Conservation (phyloP, 2,329 filamentous ascomycete species). For the Colletotrichum chrysophilum region DNA sequence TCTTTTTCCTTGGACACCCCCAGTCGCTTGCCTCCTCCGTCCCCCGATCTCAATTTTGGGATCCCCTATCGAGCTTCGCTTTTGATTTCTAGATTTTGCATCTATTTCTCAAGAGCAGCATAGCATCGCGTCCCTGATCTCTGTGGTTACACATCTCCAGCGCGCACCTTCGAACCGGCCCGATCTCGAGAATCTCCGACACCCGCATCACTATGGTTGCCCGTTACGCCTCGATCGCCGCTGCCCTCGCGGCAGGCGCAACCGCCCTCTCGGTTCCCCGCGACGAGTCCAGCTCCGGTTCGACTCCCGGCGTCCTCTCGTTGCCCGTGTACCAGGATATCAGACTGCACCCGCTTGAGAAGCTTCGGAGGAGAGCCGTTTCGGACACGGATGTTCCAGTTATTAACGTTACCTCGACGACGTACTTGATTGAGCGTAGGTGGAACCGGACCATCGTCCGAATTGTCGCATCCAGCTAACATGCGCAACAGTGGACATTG, state of each 20-base stretch:
- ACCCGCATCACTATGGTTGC: not conserved
- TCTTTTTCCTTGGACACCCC: not conserved
- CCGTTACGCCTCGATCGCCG: not conserved
- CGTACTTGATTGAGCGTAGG: slow-evolving; percentile 23
- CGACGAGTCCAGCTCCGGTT: not conserved
- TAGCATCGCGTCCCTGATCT: not conserved
- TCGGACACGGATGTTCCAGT: slow-evolving; percentile 16
- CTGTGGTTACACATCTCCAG: not conserved
- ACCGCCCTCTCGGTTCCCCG: not conserved
- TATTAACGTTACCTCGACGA: slow-evolving; percentile 22
- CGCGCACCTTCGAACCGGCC: not conserved
- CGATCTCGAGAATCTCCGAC: not conserved
- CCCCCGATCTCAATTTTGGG: not conserved
- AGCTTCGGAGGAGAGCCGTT: slow-evolving; percentile 16
- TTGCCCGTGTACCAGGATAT: slow-evolving; percentile 23
- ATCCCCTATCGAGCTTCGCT: not conserved
- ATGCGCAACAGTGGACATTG: slow-evolving; percentile 24
- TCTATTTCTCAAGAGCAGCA: not conserved
- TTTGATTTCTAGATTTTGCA: not conserved
- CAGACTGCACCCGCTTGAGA: slow-evolving; percentile 9
- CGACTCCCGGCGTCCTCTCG: slow-evolving; percentile 13
- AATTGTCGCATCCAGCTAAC: not conserved
- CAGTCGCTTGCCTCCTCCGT: not conserved
- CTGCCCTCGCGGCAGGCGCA: slow-evolving; percentile 5
- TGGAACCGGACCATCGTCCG: not conserved